Base-by-base conservation (phyloP, 2,329 filamentous ascomycete genomes). In the Alternaria atra region DNA sequence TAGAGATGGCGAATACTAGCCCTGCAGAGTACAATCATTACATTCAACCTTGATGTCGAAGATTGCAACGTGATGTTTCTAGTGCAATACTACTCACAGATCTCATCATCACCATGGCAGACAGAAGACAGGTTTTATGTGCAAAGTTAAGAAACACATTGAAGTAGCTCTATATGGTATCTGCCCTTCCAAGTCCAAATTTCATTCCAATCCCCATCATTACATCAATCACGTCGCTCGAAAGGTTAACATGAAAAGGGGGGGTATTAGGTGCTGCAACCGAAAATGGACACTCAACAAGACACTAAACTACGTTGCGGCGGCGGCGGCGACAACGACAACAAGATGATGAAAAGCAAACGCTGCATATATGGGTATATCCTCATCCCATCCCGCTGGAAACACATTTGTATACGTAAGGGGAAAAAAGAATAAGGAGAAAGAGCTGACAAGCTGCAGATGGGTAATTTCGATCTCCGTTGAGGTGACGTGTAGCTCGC, bases 401-500 rank as follows among this genome's bases (percentile, higher is more conserved):
- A 63, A 53, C 51, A 55, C 47, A 54, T 43, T 32, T 50, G 55
- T 54, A 34, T 65, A 68, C 63, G 67, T 66, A 66, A 73, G 52
- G 52, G 66, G 66, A 72, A 52, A 39, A 25, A 44, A 35, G 13
- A 50, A 50, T 12, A 50, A 50, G 30, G 32, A 35, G 20, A 23
- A 37, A 37, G 46, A 6, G 46, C 46, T 50, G 46, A 50, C 9
- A 20, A 50, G 34, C 34, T 50, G 46, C 34, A 29, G 30, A 12
- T 50, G 32, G 20, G 20, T 50, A 50, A 25, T 42, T 15, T 42
- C 46, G 9, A 27, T 50, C 66, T 70, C 74, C 75, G 75, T 77
- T 60, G 69, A 69, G 75, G 75, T 73, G 75, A 70, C 69, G 65
- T 73, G 74, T 73, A 72, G 73, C 75, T 76, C 74, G 72, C 59